Base-by-base conservation (phyloP, 2,329 filamentous ascomycete genomes). In the Ophiostoma sp. region DNA sequence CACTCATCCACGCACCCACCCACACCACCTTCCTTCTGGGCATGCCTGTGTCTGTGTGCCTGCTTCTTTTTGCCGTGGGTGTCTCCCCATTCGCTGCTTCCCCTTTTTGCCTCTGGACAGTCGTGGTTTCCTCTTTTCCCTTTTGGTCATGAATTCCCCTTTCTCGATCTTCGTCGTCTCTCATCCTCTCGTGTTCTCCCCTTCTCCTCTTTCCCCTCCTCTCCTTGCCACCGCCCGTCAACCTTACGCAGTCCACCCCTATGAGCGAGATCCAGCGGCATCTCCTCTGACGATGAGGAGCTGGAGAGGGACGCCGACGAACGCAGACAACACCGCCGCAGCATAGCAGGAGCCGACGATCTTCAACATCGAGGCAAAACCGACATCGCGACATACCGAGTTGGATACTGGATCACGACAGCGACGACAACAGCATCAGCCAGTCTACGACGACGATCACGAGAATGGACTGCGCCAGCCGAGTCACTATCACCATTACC, bases 51-150 rank as follows among this genome's bases (percentile, higher is more conserved):
- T 33, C 59, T 63, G 59, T 63, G 36, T 66, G n/a, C 39, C 39
- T 66, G 22, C n/a, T 25, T 64, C 61, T 42, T 66, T 81, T 70
- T 79, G 70, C 39, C 76, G 78, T 75, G 45, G 81, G 76, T 69
- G 77, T 78, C 52, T 77, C 73, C 7, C 79, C 77, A 25, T 80
- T 77, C 70, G 81, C 82, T 31, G 78, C 77, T 48, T 74, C 59
- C 33, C 74, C 72, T 61, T 83, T 79, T 73, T 81, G 81, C 69
- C 80, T 71, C 74, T 45, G 31, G 61, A 31, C 15, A 78, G 79
- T 48, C 25, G 36, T 45, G 36, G 61, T 63, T 61, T 70, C 66
- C 66, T 52, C 42, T 52, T 81, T 83, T 59, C 76, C 31, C 22
- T 45, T 57, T 36, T 76, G 9, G 74, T 76, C 22, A 77, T 73